phyloP scores from a whole-genome alignment of 1,139 yeast species.

The Saccharomyces hybrid region DNA sequence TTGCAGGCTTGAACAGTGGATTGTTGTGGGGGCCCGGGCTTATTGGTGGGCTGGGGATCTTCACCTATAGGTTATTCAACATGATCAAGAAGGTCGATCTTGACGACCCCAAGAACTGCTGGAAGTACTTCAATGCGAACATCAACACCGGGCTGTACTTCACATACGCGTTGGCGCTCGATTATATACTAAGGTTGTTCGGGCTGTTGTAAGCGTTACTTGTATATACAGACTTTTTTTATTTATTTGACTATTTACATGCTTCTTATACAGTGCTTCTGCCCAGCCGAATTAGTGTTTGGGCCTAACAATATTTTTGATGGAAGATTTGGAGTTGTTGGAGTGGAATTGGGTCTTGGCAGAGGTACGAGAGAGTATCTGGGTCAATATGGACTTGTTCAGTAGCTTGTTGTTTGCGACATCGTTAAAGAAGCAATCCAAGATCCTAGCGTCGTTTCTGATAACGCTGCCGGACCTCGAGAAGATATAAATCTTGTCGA shows the following conservation, averaged over 20 bases:
- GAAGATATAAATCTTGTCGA: constrained; percentile 21
- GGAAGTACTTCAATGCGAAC: constrained; percentile 72
- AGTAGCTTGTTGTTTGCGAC: constrained; percentile 6
- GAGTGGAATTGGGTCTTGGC: constrained; percentile 3
- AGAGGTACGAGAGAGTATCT: not conserved
- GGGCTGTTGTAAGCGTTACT: constrained; percentile 18
- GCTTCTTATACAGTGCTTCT: not conserved
- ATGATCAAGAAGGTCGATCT: constrained; percentile 69
- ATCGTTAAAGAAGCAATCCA: constrained; percentile 28
- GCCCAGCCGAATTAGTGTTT: not conserved
- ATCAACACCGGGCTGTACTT: constrained; percentile 74
- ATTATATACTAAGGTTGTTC: constrained; percentile 47
- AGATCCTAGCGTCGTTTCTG: constrained; percentile 26
- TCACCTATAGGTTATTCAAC: constrained; percentile 56
- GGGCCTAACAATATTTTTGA: constrained; percentile 1
- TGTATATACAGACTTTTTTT: not conserved
- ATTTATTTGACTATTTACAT: not conserved
- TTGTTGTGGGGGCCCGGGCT: constrained; percentile 74
- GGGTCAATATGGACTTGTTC: constrained; percentile 1
- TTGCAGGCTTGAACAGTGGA: constrained; percentile 72
- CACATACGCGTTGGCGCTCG: constrained; percentile 68
- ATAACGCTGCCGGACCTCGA: constrained; percentile 28
- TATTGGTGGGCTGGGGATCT: constrained; percentile 54
- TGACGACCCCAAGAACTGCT: constrained; percentile 72
- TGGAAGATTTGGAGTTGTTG: not conserved